Evolutionary conservation across 805 yeast genomes (phyloP), one percentile per base, ranked within the genome.

Genomic region (Candida rishiriensis): DNA sequence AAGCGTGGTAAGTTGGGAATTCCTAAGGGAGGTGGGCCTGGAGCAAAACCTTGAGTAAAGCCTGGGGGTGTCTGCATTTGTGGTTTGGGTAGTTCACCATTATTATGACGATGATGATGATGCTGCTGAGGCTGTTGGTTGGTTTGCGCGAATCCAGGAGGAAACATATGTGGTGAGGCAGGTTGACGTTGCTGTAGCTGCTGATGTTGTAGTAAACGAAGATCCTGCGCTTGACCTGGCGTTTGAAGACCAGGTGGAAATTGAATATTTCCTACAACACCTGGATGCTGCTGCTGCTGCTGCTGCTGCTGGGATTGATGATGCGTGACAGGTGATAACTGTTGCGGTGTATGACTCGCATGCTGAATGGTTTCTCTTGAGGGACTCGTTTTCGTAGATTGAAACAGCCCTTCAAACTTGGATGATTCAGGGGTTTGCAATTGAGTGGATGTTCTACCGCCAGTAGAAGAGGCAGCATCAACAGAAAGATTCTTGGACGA

Each of bases 331-430:
- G 26, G 26, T 5, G 26, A 21, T 21, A 21, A 5, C 7, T 21
- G 26, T 21, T 21, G 26, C 7, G 26, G 26, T 21, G 26, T 21
- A 5, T 21, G 26, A 7, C 26, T 7, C 4, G 7, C 26, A 21
- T 21, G 26, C 7, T 21, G 26, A 21, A 5, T 21, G 26, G 26
- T 7, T 7, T 21, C 26, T 7, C 26, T 21, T 21, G 26, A 21
- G 26, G 38, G 34, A 9, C 28, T 33, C 5, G 12, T 34, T 10
- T n/a, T n/a, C 15, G 43, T 42, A 16, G 50, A 39, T 10, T 50
- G 51, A 36, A 52, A 54, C 33, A 54, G 34, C 16, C 37, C 37
- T 33, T 53, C 58, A 34, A 54, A 54, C 34, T 54, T 52, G 11
- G 58, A 54, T 13, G 52, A 46, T 28, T 50, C 52, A 1, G 54